Percentiles rank a stretch among this genome's conserved stretches.
phyloP scores from a whole-genome alignment of 306 rosid species.

The Lotus japonicus region DNA sequence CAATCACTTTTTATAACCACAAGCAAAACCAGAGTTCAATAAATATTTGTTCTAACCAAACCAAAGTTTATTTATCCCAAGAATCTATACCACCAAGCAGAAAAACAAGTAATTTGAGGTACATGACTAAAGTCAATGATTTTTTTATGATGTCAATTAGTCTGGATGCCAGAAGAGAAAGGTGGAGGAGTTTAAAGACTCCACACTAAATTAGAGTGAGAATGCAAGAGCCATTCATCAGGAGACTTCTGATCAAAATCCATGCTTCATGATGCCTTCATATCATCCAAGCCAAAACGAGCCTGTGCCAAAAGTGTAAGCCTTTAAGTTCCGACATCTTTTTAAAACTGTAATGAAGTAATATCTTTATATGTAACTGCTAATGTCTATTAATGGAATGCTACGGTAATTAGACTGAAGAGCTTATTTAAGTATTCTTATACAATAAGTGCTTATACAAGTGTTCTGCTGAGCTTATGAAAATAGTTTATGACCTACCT shows the following conservation, averaged over 20 bases:
- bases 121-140: conserved; percentile 5
- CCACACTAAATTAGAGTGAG: background rate
- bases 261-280: conserved; percentile 57
- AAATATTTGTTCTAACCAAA: background rate
- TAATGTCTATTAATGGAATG: background rate
- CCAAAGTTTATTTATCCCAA: background rate
- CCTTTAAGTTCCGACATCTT: background rate
- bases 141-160: conserved; percentile 13
- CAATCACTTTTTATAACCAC: background rate
- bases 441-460: too few relatives aligned
- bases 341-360: background rate
- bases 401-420: background rate
- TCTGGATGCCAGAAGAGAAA: background rate
- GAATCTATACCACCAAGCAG: conserved; percentile 5
- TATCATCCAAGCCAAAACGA: conserved; percentile 78
- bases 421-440: too few relatives aligned
- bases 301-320: conserved; percentile 45
- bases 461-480: too few relatives aligned
- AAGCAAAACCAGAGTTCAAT: conserved; percentile 13
- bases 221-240: conserved; percentile 13
- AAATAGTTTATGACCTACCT: too few relatives aligned
- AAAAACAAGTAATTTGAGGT: conserved; percentile 7
- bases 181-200: conserved; percentile 1
- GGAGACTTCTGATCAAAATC: conserved; percentile 6
- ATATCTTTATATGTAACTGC: background rate